Base-by-base conservation (phyloP, 2,329 filamentous ascomycete species). In the Leptodontidium sp. region DNA sequence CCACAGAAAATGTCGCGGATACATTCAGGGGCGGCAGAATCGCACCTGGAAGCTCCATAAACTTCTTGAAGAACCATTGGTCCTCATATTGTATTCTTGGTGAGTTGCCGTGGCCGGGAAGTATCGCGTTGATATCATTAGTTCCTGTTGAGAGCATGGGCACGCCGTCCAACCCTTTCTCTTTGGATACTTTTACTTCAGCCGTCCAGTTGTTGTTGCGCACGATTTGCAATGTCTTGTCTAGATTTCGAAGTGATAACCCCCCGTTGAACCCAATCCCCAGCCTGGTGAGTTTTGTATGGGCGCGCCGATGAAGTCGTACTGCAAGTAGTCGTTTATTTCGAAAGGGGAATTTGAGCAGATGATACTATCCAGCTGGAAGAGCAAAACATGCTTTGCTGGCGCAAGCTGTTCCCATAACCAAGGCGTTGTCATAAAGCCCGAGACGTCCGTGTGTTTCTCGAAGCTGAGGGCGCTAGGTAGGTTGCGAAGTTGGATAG, bases 401-500 rank as follows among this genome's bases (percentile, higher is more conserved):
- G 78, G 78, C 21, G 75, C 74, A 11, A 79, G 75, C 38, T 75
- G 68, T 61, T 78, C 75, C 75, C 75, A 78, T 29, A 78, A 65
- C 77, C 77, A 78, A 1, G 74, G 70, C n/a, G 67, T 45, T 4
- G 76, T 72, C 4, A 79, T 64, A 55, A 75, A 78, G 6, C 63
- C 26, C 17, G 79, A 80, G 35, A 83, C 79, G 62, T 43, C 65
- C n/a, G 45, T 64, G 62, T 65, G 68, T 47, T 74, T 69, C 9
- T 71, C 71, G 71, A 83, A 77, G 72, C 73, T 75, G 74, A 64
- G 76, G n/a, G 71, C 67, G 1, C 70, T 64, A 2, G 80, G 80
- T 7, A 84, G 75, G 72, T 76, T 73, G 29, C 78, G 77, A 61
- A 83, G 75, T 58, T 77, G 72, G 69, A 83, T 75, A 24, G 71